A percentile compares a stretch with the other conserved stretches of the same genome.
Conservation (phyloP, 2,329 filamentous ascomycete species). For the Stromatinia cepivora region DNA sequence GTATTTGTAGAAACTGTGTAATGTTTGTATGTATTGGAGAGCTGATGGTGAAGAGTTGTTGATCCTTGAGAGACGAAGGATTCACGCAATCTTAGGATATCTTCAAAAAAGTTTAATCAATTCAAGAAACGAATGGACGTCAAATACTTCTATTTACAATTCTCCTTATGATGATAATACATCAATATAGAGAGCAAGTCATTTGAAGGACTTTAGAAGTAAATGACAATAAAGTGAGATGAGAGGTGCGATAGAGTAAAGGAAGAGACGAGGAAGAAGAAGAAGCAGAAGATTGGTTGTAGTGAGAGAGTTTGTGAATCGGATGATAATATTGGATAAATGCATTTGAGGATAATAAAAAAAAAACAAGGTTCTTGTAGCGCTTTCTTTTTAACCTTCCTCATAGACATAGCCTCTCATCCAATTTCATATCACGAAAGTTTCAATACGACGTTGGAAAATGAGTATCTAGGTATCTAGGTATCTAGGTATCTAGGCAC, state of each 20-base stretch:
- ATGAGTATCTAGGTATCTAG: neutral
- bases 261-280: neutral
- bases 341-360: slow-evolving; percentile 5
- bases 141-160: slow-evolving; percentile 22
- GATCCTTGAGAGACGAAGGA: neutral
- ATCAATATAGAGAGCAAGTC: slow-evolving; percentile 10
- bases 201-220: slow-evolving; percentile 2
- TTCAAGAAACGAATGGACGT: slow-evolving; percentile 29
- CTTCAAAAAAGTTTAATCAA: slow-evolving; percentile 1
- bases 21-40: neutral
- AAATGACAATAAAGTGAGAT: slow-evolving; percentile 5
- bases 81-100: slow-evolving; percentile 16
- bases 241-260: neutral
- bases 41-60: neutral
- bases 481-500: neutral
- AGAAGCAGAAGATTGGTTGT: slow-evolving; percentile 1
- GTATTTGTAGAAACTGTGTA: neutral
- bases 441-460: neutral
- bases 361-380: slow-evolving; percentile 8
- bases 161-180: neutral
- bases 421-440: slow-evolving; percentile 6
- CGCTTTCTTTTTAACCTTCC: neutral
- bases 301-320: neutral
- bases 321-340: neutral
- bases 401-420: neutral